Conservation (phyloP, 805 yeast species). For the Spathaspora sp. region DNA sequence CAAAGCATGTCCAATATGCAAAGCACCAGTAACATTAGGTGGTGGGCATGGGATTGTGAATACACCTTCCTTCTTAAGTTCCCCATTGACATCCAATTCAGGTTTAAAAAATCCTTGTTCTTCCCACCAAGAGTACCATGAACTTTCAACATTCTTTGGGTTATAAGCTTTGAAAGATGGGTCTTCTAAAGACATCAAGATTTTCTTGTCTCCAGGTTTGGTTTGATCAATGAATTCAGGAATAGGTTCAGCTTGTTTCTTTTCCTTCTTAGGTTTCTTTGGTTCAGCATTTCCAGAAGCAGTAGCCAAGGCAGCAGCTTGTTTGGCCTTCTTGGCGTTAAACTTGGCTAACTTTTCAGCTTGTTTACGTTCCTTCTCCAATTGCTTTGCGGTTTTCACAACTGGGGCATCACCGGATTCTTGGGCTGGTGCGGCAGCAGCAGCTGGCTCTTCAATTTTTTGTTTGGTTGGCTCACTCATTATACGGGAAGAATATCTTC, state of each 20-base stretch:
- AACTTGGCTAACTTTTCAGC: conserved; percentile 87
- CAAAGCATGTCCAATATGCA: conserved; percentile 97
- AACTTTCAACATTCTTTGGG: conserved; percentile 89
- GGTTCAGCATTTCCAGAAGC: conserved; percentile 18
- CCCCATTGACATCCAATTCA: conserved; percentile 70
- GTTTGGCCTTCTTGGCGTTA: conserved; percentile 73
- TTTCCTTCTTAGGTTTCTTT: conserved; percentile 66
- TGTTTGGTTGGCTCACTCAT: conserved; percentile 8
- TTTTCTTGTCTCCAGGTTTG: conserved; percentile 85
- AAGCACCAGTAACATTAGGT: conserved; percentile 97
- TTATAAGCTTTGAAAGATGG: conserved; percentile 92
- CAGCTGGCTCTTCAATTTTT: not conserved
- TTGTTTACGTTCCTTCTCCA: conserved; percentile 83
- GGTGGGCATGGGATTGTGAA: conserved; percentile 98
- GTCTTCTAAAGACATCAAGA: conserved; percentile 81
- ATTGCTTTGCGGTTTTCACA: conserved; percentile 70
- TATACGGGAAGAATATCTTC: conserved; percentile 1
- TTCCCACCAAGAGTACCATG: conserved; percentile 99
- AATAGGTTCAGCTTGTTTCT: conserved; percentile 62
- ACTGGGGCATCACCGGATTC: conserved; percentile 1
- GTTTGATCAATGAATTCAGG: conserved; percentile 89
- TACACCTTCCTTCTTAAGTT: conserved; percentile 73
- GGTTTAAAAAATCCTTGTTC: conserved; percentile 86
- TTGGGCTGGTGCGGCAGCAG: conserved; percentile 1
- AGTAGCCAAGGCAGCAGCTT: conserved; percentile 38